A percentile compares a stretch with the other conserved stretches of the same genome.
These are phyloP conservation scores for Pseudoturritis turrita DNA, from an alignment of 345 rosid genomes.

Conservation along the genomic window DNA sequence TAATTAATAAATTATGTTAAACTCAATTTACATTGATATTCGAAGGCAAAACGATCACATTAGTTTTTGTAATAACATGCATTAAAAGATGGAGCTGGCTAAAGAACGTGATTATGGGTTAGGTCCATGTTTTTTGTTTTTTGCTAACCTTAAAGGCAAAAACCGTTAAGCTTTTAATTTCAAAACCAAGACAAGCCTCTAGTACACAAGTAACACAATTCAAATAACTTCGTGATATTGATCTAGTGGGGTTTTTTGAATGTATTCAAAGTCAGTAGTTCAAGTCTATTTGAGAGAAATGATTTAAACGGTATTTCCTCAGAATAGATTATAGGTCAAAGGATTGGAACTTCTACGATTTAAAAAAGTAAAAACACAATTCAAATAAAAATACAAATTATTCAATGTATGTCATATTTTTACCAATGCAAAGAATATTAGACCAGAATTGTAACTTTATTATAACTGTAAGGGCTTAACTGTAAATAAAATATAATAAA, in stretches of 20 bases:
- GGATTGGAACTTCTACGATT: no score
- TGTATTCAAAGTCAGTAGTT: no score
- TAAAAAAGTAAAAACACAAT: no score
- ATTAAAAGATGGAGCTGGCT: not conserved
- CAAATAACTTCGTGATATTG: no score
- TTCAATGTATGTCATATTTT: no score
- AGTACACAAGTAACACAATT: no score
- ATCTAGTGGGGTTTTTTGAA: no score
- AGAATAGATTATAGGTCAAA: no score
- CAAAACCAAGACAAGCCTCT: not conserved
- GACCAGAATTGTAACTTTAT: not conserved
- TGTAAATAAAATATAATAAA: not conserved
- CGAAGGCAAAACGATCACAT: not conserved
- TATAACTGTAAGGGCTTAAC: not conserved
- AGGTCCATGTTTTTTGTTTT: conserved; percentile 24
- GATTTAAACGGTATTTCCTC: no score
- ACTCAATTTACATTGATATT: not conserved
- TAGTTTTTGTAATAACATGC: not conserved
- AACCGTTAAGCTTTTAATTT: not conserved
- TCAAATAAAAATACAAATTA: no score
- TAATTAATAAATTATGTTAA: no score
- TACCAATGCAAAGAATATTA: not conserved
- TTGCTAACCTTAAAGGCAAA: conserved; percentile 14
- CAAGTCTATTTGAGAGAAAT: no score
- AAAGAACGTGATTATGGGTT: conserved; percentile 26